A percentile compares a stretch with the other conserved stretches of the same genome.
phyloP scores from a whole-genome alignment of 1,284 basidiomycete genomes.

The Coniferiporia weirii region DNA sequence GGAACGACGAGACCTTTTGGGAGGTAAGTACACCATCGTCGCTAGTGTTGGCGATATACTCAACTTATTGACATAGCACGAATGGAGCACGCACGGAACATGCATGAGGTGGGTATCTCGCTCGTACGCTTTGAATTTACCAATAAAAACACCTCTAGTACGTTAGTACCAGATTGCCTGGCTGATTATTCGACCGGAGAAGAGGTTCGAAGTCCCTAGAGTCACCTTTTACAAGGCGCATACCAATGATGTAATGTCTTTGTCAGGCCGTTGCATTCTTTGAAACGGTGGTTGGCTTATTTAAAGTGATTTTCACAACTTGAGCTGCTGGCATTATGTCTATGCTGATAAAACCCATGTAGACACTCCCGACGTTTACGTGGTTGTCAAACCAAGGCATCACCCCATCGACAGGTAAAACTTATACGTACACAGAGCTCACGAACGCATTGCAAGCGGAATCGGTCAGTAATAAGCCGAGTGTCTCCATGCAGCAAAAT shows the following conservation, averaged over 20 bases:
- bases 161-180: slow-evolving; percentile 55
- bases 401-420: slow-evolving; percentile 51
- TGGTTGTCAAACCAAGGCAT: slow-evolving; percentile 72
- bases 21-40: slow-evolving; percentile 38
- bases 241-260: slow-evolving; percentile 1
- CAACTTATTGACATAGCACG: slow-evolving; percentile 41
- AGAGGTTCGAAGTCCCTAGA: slow-evolving; percentile 35
- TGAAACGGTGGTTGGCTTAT: slow-evolving; percentile 56
- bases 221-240: not conserved
- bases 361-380: slow-evolving; percentile 66
- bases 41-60: not conserved
- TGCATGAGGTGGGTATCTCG: slow-evolving; percentile 49
- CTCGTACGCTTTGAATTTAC: not conserved
- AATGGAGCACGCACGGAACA: slow-evolving; percentile 72
- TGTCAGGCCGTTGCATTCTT: slow-evolving; percentile 67
- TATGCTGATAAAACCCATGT: not conserved
- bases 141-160: slow-evolving; percentile 36
- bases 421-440: slow-evolving; percentile 54
- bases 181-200: slow-evolving; percentile 38
- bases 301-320: slow-evolving; percentile 40
- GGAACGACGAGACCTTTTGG: slow-evolving; percentile 63
- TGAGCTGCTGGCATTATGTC: too few relatives aligned
- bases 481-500: slow-evolving; percentile 7
- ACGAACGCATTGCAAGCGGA: slow-evolving; percentile 51
- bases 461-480: slow-evolving; percentile 36